These are phyloP conservation scores for Rhynchosporium agropyri DNA, from an alignment of 2,329 filamentous ascomycete genomes.

Conservation along the genomic window DNA sequence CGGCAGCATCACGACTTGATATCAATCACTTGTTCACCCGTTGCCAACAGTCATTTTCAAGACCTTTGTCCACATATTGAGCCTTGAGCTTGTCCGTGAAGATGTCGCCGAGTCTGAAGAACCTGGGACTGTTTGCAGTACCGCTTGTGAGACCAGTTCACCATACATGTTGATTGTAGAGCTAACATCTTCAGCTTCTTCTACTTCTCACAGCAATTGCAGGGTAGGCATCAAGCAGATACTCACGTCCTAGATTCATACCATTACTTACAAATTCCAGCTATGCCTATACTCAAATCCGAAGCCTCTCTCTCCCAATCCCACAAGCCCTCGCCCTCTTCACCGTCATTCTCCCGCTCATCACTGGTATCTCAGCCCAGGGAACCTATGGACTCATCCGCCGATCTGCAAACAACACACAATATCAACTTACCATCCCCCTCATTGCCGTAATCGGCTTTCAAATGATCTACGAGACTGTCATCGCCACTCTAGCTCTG, in stretches of 20 bases:
- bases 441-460: constrained; percentile 40
- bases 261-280: constrained; percentile 26
- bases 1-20: not conserved
- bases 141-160: constrained; percentile 32
- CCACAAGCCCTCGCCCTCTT: constrained; percentile 38
- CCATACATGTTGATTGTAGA: not conserved
- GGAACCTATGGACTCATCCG: constrained; percentile 31
- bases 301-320: constrained; percentile 38
- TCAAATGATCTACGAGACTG: constrained; percentile 41
- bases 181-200: constrained; percentile 34
- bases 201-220: constrained; percentile 36
- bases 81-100: not conserved
- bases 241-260: not conserved
- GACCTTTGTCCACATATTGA: not conserved
- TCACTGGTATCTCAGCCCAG: constrained; percentile 38
- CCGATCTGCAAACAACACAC: constrained; percentile 31
- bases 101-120: constrained; percentile 27
- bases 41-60: not conserved
- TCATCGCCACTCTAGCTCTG: constrained; percentile 39
- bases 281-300: constrained; percentile 39
- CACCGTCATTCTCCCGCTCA: constrained; percentile 39
- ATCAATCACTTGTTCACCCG: not conserved
- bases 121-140: constrained; percentile 26
- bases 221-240: constrained; percentile 28
- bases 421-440: constrained; percentile 36